Evolutionary conservation across 2,329 filamentous ascomycete species (phyloP), one percentile per base, ranked within the genome.

Genomic region (Colletotrichum paranaense): DNA sequence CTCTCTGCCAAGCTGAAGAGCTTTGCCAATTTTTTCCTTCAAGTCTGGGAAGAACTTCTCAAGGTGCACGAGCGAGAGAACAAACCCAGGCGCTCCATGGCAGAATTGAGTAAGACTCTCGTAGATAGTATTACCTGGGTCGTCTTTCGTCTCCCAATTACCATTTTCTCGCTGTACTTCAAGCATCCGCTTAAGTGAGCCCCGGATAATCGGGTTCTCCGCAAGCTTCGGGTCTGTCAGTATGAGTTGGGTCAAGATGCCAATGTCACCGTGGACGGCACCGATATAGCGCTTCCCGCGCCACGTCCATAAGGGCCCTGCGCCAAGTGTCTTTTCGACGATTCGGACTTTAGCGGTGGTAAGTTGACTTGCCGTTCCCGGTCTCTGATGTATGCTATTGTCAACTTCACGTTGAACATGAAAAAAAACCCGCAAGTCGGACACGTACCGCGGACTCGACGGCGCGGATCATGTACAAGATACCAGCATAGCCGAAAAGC

Each of bases 211-310:
- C 3, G 93, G 81, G 62, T 86, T 84, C 1, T 84, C 79, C 1
- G 91, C 90, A 75, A 88, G 85, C 7, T 83, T 81, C 0, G 89
- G 87, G 67, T 88, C 86, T 2, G 90, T 90, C 22, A 89, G 84
- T 1, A 93, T 86, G 11, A 94, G 83, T 79, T 94, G 92, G 14
- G 89, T 91, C 72, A 94, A 86, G 79, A 93, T 94, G 5, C 92
- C 91, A 30, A 94, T 88, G 16, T 89, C 87, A 6, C 93, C 92
- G 77, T 94, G 92, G 0, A 88, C 90, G 5, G 92, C 90, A 1
- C 93, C 93, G 42, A 93, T 84, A 77, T 93, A 93, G 22, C 83
- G 79, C 76, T 89, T 90, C 16, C 87, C 88, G 72, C 90, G 88
- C 89, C 90, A 94, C 74, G 86, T 87, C 92, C 92, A 94, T 79